Percentiles rank a stretch among this genome's conserved stretches.
These are phyloP conservation scores for Eudorina sp. DNA, from an alignment of 139 green algal species.

Conservation along the genomic window DNA sequence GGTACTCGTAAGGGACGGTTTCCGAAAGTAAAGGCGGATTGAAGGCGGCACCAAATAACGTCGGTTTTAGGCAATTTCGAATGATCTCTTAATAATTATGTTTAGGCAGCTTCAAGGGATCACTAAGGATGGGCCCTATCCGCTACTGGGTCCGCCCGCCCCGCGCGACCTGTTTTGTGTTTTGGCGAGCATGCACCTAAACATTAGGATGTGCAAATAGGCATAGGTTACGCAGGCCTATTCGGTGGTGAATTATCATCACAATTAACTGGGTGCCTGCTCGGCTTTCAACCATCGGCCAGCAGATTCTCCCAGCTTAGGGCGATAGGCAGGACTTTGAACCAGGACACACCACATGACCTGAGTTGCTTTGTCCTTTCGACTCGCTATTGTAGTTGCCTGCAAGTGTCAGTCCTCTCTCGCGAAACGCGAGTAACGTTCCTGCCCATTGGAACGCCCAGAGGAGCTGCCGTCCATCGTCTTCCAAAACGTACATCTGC, in stretches of 20 bases:
- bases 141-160: constrained; percentile 8
- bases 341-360: constrained; percentile 26
- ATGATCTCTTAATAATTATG: too few relatives aligned
- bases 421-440: constrained; percentile 25
- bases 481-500: not conserved
- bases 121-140: not conserved
- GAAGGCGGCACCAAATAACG: too few relatives aligned
- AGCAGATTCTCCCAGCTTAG: constrained; percentile 2
- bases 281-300: constrained; percentile 20
- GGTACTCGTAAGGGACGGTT: too few relatives aligned
- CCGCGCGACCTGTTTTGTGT: not conserved
- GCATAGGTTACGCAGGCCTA: not conserved
- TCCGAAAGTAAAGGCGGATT: too few relatives aligned
- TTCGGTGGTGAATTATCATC: not conserved
- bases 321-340: not conserved
- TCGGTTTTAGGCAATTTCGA: too few relatives aligned
- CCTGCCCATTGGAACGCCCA: constrained; percentile 29
- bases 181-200: not conserved
- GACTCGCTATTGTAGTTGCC: not conserved
- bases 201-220: not conserved
- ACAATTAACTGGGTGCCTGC: constrained; percentile 18
- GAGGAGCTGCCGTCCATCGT: not conserved
- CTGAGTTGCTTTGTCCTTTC: not conserved
- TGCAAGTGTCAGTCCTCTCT: not conserved
- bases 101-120: too few relatives aligned